Evolutionary conservation across 306 rosid genomes (phyloP).

Genomic region (Ormosia emarginata): DNA sequence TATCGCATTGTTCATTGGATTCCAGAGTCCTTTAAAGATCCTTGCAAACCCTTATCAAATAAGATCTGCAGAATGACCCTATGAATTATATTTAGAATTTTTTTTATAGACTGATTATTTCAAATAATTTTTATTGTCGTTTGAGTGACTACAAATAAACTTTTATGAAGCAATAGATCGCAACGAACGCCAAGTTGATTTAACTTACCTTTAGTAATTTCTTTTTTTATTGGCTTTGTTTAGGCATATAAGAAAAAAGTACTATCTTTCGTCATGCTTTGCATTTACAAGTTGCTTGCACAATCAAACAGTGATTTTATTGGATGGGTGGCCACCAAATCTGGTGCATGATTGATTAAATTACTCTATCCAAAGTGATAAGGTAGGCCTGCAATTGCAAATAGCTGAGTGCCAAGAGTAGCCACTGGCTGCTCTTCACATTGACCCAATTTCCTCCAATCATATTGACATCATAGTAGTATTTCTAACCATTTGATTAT

Average conservation of each 20-base stretch:
- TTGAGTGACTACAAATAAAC: no score
- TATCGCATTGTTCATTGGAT: neutral
- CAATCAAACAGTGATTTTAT: neutral
- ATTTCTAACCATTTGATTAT: conserved; percentile 12
- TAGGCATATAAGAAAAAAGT: neutral
- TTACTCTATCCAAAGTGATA: conserved; percentile 41
- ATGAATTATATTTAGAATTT: neutral
- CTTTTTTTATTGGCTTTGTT: neutral
- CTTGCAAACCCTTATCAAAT: neutral
- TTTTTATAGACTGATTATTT: no score
- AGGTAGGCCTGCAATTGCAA: conserved; percentile 14
- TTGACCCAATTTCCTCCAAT: conserved; percentile 39
- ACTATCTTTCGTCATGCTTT: neutral
- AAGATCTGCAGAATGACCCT: neutral
- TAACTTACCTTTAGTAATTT: neutral
- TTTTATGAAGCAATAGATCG: neutral
- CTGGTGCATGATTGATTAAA: conserved; percentile 7
- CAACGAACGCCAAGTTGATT: neutral
- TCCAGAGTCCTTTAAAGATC: neutral
- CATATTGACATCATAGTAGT: conserved; percentile 10
- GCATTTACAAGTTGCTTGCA: neutral
- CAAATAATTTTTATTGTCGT: no score
- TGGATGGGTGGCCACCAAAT: neutral
- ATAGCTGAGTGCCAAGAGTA: conserved; percentile 1
- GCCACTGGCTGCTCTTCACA: conserved; percentile 29